These are phyloP conservation scores for Besnoitia besnoiti DNA, from an alignment of 169 alveolate genomes.

Conservation along the genomic window DNA sequence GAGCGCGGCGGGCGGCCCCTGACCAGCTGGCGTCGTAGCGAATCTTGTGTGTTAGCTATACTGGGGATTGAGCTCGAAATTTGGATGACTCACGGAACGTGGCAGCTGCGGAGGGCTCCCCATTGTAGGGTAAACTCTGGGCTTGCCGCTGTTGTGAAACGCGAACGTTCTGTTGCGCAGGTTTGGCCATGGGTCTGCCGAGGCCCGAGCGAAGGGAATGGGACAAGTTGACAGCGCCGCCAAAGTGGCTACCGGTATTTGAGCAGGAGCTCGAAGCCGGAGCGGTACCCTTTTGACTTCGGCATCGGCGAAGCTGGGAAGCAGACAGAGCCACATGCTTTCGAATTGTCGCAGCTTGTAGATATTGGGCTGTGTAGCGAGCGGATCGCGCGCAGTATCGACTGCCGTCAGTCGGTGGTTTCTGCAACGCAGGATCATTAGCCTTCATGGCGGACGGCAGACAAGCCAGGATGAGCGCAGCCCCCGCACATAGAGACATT, in stretches of 20 bases:
- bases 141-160: not conserved
- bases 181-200: not conserved
- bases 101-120: not conserved
- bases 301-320: conserved; percentile 23
- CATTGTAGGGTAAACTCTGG: not conserved
- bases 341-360: no score
- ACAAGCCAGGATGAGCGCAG: no score
- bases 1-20: not conserved
- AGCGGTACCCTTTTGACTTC: not conserved
- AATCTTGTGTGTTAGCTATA: no score
- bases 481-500: no score
- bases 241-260: not conserved
- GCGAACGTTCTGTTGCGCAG: not conserved
- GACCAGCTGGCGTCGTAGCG: no score
- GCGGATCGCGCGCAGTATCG: no score
- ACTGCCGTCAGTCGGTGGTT: no score
- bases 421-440: no score
- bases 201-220: not conserved
- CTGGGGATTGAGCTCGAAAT: no score
- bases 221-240: not conserved
- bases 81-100: not conserved
- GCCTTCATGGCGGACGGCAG: no score
- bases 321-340: no score
- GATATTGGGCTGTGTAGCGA: no score
- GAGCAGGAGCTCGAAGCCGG: not conserved